Base-by-base conservation (phyloP, 345 rosid species). In the Sonneratia alba region DNA sequence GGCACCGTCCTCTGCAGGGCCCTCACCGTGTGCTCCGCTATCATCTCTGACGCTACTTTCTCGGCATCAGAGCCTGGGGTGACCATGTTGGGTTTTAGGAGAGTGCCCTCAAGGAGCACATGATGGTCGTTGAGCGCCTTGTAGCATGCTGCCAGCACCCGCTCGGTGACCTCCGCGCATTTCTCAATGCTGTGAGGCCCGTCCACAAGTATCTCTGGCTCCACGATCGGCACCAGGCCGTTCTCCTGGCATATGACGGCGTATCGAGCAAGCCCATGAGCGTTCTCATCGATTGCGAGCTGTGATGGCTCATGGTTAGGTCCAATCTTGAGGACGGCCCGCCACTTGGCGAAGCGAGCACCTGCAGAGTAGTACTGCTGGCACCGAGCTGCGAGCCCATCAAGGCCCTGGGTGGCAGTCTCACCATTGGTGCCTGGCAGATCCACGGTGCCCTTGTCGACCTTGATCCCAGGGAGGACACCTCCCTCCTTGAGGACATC, bases 51-150 rank as follows among this genome's bases (percentile, higher is more conserved):
- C 19, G 68, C 7, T 1, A 76, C 75, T 67, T 76, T 76, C 42
- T 68, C 34, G 72, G 79, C 42, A 0, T 76, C 79, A 21, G 72
- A 72, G 22, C 75, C 75, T 0, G 75, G 75, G 48, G 79, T 72
- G 15, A 76, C 75, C 79, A 76, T 71, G 75, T 76, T 76, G n/a
- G 75, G 79, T 64, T 76, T 76, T 68, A 76, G 70, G 19, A 76
- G 79, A 15, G 79, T 71, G 6, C 75, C 79, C 66, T 76, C 79
- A 4, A 72, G 75, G 49, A 76, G 79, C 48, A 76, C 75, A 4
- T 67, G 66, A 56, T 76, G 66, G 32, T 76, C 79, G 14, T 71
- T 76, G n/a, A 76, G 72, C 0, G 75, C 75, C 75, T 76, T 76
- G 68, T 76, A 76, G 72, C 75, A 67, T 10, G 75, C 79, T 0